These are phyloP conservation scores for Beauveria caledonica DNA, from an alignment of 2,329 filamentous ascomycete species.

Conservation along the genomic window DNA sequence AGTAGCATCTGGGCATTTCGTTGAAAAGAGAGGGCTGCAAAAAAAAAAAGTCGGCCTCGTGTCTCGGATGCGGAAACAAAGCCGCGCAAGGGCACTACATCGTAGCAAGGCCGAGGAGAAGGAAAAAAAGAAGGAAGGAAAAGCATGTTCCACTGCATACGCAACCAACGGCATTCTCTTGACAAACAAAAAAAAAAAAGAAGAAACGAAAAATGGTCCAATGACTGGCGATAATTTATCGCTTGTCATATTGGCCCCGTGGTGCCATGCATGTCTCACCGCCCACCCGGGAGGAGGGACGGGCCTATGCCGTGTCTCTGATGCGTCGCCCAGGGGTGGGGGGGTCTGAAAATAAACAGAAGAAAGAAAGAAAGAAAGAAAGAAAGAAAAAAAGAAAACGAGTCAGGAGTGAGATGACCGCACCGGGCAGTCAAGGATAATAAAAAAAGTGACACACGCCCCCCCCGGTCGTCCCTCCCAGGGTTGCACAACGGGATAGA, in stretches of 20 bases:
- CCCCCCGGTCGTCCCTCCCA: background rate
- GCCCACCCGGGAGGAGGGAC: background rate
- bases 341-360: background rate
- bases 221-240: background rate
- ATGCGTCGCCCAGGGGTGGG: background rate
- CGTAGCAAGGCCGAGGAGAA: too few species aligned
- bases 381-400: too few species aligned
- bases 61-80: too few species aligned
- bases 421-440: background rate
- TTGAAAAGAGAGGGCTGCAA: too few species aligned
- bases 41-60: too few species aligned
- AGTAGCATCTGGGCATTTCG: too few species aligned
- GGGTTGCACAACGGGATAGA: background rate
- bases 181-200: background rate
- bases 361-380: background rate
- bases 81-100: too few species aligned
- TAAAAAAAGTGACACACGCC: background rate
- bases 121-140: background rate
- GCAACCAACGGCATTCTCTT: background rate
- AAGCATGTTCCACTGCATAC: background rate
- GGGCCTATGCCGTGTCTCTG: slow-evolving; percentile 10
- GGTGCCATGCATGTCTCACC: slow-evolving; percentile 4
- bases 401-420: background rate
- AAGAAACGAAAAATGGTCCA: background rate
- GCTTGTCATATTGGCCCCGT: background rate